Base-by-base conservation (phyloP, 176 grass and related monocot species). In the Elaeis guineensis region DNA sequence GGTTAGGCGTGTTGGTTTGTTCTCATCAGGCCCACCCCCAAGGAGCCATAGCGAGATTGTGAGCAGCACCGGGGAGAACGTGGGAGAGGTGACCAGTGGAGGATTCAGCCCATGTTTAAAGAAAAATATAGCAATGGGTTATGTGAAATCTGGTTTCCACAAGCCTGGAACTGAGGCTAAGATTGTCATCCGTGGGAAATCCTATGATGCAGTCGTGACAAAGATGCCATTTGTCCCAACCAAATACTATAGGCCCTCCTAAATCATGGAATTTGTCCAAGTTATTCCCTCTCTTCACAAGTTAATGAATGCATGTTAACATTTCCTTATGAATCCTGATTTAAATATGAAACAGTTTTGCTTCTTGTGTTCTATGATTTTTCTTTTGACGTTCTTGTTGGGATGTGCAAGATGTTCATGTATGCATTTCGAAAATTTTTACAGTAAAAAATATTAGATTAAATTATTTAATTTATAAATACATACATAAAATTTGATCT, bases 221-320 rank as follows among this genome's bases (percentile, higher is more conserved):
- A 98, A 98, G 85, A 98, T 93, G 94, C 94, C 94, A 11, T 98
- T 98, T n/a, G 94, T 98, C 59, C 81, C 84, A 7, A 89, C 94
- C 48, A 92, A 98, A 59, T 98, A 98, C 64, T 98, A 98, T 69
- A 98, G 83, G 54, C 71, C 82, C 65, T 59, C 82, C 0, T 92
- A 92, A 70, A 80, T 56, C 52, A 50, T 50, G 24, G 12, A 59
- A 59, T 24, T 59, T 44, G 35, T 44, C 14, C 35, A 2, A 44
- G 11, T 14, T 44, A 8, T 44, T 6, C 35, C 35, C 8, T 44
- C 35, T 59, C 14, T 59, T 12, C 23, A 16, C 17, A 21, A 21
- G 52, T 55, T 55, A 6, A 55, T 55, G 9, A 55, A 55, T 44
- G 35, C 14, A 12, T 12, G 9, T 44, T 14, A 44, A 44, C 35